Evolutionary conservation across 768 basidiomycete genomes (phyloP), one percentile per base, ranked within the genome.

Genomic region (Exidia glandulosa): DNA sequence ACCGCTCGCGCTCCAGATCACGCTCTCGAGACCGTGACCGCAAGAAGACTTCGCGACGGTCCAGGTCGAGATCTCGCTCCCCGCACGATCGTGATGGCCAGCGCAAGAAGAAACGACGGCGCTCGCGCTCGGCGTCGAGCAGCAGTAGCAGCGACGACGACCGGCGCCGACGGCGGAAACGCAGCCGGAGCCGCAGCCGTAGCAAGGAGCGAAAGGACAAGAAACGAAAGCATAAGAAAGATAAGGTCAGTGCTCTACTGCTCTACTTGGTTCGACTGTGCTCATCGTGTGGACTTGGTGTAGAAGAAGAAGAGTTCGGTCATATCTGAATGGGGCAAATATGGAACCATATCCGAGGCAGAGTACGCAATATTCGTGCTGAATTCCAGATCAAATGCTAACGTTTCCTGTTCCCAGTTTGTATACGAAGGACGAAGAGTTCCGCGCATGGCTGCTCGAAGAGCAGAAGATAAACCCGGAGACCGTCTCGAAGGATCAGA

Each of bases 381-480:
- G 19, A 58, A 55, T 34, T 16, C 57, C 64, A 48, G 58, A 50
- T 32, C 34, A 37, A 19, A 25, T 31, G 14, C 52, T 45, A 56
- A 16, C 61, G 57, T 32, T n/a, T 62, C n/a, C n/a, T n/a, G n/a
- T 30, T 45, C 45, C 0, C 37, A 94, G 92, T 66, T 81, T 93
- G 59, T 90, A 87, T 68, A 85, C 79, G 59, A 94, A 92, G 67
- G 83, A 82, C 32, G 81, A 85, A 61, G 94, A 96, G 72, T 96
- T 95, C 71, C 81, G 89, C 58, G 82, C 88, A 2, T 96, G 94
- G 94, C 83, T 95, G 3, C 84, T 96, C 13, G 94, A 96, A 70
- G 94, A 96, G 68, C 84, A 89, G 52, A 90, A 87, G 69, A 77
- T 92, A 64, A 95, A 95, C 68, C 92, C 93, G 0, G 94, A 95